Base-by-base conservation (phyloP, 2,329 filamentous ascomycete species). In the Zasmidium citrigriseum region DNA sequence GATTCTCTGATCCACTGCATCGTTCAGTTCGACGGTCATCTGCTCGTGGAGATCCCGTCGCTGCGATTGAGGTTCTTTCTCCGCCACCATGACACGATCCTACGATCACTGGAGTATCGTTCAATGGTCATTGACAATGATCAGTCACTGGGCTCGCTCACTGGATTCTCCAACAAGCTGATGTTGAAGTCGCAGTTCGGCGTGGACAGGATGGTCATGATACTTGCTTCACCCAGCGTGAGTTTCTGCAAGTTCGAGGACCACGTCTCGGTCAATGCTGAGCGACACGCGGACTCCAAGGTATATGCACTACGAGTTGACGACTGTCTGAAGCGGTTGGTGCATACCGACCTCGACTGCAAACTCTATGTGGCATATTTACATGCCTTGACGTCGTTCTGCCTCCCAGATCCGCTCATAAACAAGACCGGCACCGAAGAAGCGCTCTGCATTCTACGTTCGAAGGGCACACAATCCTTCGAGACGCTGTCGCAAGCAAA, bases 391-490 rank as follows among this genome's bases (percentile, higher is more conserved):
- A 89, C 87, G 0, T 86, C 86, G 0, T 83, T 81, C 27, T 64
- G 80, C 0, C 34, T 89, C 0, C 80, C 83, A 0, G 87, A 89
- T 65, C 71, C 76, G 0, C 75, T 89, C 0, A 89, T 86, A 0
- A 73, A 78, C 0, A 76, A 79, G 0, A 89, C 85, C 0, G 87
- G 87, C 0, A 81, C 78, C 0, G 86, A 89, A 65, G 85, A 88
- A 68, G 64, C 70, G 1, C 50, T 73, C 2, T 18, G 24, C 1
- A 66, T 68, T 1, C 58, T 73, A 4, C 34, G 48, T 1, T 65
- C 65, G 0, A 62, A 60, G 3, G 63, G 61, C 21, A 55, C 64
- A 0, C 51, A 59, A 10, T 69, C 70, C 0, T 72, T 71, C 46
- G 55, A 55, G 1, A 62, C 62, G 4, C 55, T 73, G 1, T 55